Base-by-base conservation (phyloP, 352 stramenopile genomes). In the Pythium rhizo-oryzae region DNA sequence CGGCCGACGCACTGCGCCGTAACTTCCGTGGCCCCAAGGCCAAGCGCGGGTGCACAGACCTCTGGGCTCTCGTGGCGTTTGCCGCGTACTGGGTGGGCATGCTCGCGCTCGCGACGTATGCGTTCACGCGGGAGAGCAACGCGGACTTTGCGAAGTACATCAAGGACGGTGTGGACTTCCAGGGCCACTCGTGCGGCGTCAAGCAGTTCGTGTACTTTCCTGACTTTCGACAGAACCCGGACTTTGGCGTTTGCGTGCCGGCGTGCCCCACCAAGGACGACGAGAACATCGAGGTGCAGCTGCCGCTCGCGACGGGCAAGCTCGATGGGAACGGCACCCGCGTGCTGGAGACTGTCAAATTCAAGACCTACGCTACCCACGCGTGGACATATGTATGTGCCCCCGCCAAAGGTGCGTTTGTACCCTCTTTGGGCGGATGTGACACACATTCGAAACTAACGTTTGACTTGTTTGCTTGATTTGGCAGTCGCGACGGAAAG, bases 181-280 rank as follows among this genome's bases (percentile, higher is more conserved):
- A 85, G 13, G 87, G 87, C 35, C 70, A 81, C 3, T 55, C 79
- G 30, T 95, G 87, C 67, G 82, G 74, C 16, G 8, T n/a, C 4
- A 68, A 65, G 25, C 65, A 69, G 11, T 90, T 87, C 54, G 82
- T 95, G 5, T 95, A 92, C 53, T 95, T 92, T 62, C 87, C 87
- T 5, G 82, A 92, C 46, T 83, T 86, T 47, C 57, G 71, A 15
- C 35, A 21, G 4, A 92, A 93, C 64, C 82, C 87, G 18, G 87
- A 95, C 61, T 95, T 95, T 78, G 87, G 87, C 5, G 69, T 95
- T 35, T 95, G 87, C 67, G 81, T 95, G 30, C 68, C 81, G 30
- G 23, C 58, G 19, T 95, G 87, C 72, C 85, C 85, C 0, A 51
- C 53, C 3, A 67, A 51, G 9, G 71, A 65, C 24, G 85, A 81